Evolutionary conservation across 75 land plant genomes (phyloP), one percentile per base, ranked within the genome.

Genomic region (Pinus taeda): DNA sequence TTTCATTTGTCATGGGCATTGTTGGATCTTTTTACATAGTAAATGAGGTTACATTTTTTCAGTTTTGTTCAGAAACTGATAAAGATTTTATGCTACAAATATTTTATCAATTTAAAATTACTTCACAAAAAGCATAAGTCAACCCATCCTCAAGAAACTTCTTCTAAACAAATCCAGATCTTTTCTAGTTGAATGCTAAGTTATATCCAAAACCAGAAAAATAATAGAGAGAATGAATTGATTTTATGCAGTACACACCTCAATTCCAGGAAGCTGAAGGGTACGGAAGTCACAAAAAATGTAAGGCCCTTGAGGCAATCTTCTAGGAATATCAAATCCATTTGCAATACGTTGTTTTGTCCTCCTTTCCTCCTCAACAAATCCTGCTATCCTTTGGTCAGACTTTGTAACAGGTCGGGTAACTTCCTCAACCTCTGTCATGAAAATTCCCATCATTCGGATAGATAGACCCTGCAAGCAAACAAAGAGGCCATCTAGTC

Each of bases 301-400:
- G 45, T 96, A 93, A 69, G 78, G 61, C 22, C 98, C 98, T 72
- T 82, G 77, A 55, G 98, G 98, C 57, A 96, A 87, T 76, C 79
- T 78, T 71, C 80, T 63, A 21, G 73, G 24, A 13, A 60, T 21
- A 8, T 61, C 81, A 9, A 79, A 73, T 33, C 66, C 77, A 69
- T 56, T 22, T 30, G 70, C 37, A 56, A 65, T 45, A 21, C 90
- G 81, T 56, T 80, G 88, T 79, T 75, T 88, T 53, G 86, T 60
- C 71, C 92, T 79, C 78, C 75, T 77, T 36, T 93, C 98, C 74
- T 93, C 98, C 74, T 93, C 98, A 36, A 75, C 84, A 86, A 96
- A 93, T 69, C 98, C 98, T 77, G 81, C 73, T 74, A 96, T 90
- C 67, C 94, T 80, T 49, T 79, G 67, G 22, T 89, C 87, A 57